Percentiles rank a stretch among this genome's conserved stretches.
phyloP scores from a whole-genome alignment of 2,329 filamentous ascomycete species.

The Biscogniauxia sp. region DNA sequence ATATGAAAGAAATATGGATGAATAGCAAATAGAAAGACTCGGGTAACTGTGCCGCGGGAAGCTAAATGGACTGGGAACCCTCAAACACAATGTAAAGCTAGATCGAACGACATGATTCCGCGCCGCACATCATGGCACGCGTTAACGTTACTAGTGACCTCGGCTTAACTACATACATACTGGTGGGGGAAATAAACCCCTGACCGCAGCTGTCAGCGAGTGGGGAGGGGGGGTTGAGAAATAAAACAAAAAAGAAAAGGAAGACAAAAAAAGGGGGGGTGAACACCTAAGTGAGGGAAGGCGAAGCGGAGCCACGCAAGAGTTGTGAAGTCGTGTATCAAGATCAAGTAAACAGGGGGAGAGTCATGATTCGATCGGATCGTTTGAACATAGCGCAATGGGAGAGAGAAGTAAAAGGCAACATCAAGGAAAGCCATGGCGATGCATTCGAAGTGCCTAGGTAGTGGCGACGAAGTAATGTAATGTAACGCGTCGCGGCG shows the following conservation, averaged over 20 bases:
- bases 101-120: neutral
- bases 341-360: no score
- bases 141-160: neutral
- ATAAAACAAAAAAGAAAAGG: neutral
- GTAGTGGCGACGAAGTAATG: no score
- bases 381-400: no score
- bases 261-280: neutral
- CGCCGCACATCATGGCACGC: neutral
- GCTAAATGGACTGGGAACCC: neutral
- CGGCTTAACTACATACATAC: neutral
- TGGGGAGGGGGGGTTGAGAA: neutral
- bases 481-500: no score
- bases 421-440: no score
- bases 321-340: no score
- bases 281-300: neutral
- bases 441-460: no score
- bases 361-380: no score
- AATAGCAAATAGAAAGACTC: no score
- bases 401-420: no score
- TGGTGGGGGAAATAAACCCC: neutral
- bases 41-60: neutral
- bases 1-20: no score
- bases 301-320: no score
- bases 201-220: neutral
- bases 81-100: neutral